A percentile compares a stretch with the other conserved stretches of the same genome.
Conservation (phyloP, 352 stramenopile genomes). For the Phytophthora sansomeana region DNA sequence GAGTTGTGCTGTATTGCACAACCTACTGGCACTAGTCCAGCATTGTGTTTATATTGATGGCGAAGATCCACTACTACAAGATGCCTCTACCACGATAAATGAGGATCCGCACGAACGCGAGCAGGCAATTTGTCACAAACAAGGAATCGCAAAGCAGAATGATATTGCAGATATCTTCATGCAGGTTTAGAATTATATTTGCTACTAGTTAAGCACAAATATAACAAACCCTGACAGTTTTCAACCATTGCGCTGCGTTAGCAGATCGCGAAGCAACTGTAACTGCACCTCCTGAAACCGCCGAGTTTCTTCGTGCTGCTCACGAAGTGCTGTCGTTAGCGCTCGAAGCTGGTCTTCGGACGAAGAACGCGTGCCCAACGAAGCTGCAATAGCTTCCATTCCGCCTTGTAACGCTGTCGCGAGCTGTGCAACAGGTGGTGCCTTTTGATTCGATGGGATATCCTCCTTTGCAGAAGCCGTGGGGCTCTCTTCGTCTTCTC, state of each 20-base stretch:
- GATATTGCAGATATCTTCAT: slow-evolving; percentile 11
- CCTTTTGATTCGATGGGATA: background rate
- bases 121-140: background rate
- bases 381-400: slow-evolving; percentile 5
- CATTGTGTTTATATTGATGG: background rate
- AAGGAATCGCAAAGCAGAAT: slow-evolving; percentile 11
- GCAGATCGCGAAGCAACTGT: background rate
- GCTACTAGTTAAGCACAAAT: too few relatives aligned
- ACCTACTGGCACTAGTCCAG: slow-evolving; percentile 8
- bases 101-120: slow-evolving; percentile 1
- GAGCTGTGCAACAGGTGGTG: slow-evolving; percentile 1
- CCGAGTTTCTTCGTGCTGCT: slow-evolving; percentile 1
- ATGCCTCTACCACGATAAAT: background rate
- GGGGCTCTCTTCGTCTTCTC: background rate
- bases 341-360: background rate
- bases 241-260: background rate
- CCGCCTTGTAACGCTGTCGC: slow-evolving; percentile 5
- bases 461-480: background rate
- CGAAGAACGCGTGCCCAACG: background rate
- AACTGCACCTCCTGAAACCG: slow-evolving; percentile 7
- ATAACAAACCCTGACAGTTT: background rate
- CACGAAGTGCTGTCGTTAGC: background rate
- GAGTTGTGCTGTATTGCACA: slow-evolving; percentile 11
- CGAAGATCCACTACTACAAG: background rate
- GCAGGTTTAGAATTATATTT: too few relatives aligned